Conservation (phyloP, 2,329 filamentous ascomycete species). For the Bipolaris bicolor region DNA sequence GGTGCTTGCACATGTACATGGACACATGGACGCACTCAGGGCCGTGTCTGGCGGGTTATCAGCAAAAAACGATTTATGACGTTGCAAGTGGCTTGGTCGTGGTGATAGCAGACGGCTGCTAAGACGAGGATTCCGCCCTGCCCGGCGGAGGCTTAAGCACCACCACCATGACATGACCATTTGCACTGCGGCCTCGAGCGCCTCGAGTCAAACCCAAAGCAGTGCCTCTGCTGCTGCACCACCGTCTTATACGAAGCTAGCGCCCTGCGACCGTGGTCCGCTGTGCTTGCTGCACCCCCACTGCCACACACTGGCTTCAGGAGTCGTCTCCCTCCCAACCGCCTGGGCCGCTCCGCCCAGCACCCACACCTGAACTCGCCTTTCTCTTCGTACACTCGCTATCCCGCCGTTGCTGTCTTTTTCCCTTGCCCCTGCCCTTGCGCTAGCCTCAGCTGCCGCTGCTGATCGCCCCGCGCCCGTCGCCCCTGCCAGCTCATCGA, state of each 20-base stretch:
- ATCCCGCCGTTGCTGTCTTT: neutral
- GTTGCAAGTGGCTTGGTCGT: constrained; percentile 7
- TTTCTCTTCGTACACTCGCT: constrained; percentile 24
- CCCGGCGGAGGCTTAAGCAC: neutral
- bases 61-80: constrained; percentile 11
- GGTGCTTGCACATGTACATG: no score
- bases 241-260: constrained; percentile 22
- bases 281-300: constrained; percentile 18
- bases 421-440: constrained; percentile 6
- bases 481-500: constrained; percentile 28
- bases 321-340: constrained; percentile 17
- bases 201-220: constrained; percentile 13
- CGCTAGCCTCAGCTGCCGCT: neutral
- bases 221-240: constrained; percentile 13
- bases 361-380: constrained; percentile 1
- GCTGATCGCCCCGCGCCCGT: constrained; percentile 17
- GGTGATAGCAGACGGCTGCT: constrained; percentile 6
- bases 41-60: neutral
- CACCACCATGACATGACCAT: neutral
- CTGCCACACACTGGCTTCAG: constrained; percentile 22
- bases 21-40: neutral
- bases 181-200: constrained; percentile 3
- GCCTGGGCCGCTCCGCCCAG: constrained; percentile 8
- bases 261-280: constrained; percentile 11
- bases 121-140: constrained; percentile 18